Evolutionary conservation across 192 early-diverging fungal genomes (phyloP).

Genomic region (Backusella parvicylindrica): DNA sequence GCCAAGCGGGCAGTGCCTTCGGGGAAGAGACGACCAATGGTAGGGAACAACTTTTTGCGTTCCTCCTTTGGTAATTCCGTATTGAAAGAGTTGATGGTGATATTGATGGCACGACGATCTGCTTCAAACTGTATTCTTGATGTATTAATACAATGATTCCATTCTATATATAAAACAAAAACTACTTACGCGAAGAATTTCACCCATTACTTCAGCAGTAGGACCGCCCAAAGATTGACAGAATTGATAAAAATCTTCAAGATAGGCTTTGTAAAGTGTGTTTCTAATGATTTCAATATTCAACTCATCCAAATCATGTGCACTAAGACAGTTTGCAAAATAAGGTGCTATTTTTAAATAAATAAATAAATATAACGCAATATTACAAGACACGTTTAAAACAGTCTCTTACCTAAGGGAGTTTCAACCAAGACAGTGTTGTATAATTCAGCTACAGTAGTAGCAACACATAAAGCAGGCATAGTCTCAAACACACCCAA

Average conservation of each 20-base stretch:
- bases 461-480: conserved; percentile 96
- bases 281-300: conserved; percentile 99
- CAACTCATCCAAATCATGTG: conserved; percentile 97
- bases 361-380: background rate
- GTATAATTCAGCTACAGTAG: conserved; percentile 93
- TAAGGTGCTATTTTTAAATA: conserved; percentile 74
- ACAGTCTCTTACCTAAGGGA: conserved; percentile 65
- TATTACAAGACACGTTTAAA: background rate
- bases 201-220: conserved; percentile 91
- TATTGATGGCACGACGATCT: conserved; percentile 96
- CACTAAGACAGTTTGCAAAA: conserved; percentile 94
- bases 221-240: conserved; percentile 77
- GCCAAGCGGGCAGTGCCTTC: conserved; percentile 83
- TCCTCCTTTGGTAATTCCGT: conserved; percentile 98
- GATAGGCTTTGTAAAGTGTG: conserved; percentile 97
- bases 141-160: background rate
- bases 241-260: conserved; percentile 97
- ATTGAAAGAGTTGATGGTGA: conserved; percentile 98
- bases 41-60: conserved; percentile 91
- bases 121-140: conserved; percentile 79
- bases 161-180: background rate
- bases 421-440: conserved; percentile 96
- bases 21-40: conserved; percentile 87
- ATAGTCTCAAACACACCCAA: conserved; percentile 98
- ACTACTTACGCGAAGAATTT: conserved; percentile 74